These are phyloP conservation scores for Mariannaea sp. DNA, from an alignment of 2,329 filamentous ascomycete species.

Conservation along the genomic window DNA sequence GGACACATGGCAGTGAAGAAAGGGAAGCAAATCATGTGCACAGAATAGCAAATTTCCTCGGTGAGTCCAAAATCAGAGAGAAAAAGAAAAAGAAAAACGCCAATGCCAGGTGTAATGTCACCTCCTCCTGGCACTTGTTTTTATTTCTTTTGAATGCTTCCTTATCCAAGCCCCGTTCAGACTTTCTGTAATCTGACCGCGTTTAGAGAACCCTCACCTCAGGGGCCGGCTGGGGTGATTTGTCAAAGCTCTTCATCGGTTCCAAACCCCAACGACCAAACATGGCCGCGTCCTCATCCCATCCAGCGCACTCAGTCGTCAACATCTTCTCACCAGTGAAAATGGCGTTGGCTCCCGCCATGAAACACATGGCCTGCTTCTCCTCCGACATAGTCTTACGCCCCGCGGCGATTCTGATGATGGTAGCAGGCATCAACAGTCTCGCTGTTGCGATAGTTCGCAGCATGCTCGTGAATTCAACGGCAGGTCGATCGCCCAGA, in stretches of 20 bases:
- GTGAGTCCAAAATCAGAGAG: too few relatives aligned
- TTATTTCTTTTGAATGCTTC: not conserved
- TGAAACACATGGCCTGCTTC: conserved; percentile 87
- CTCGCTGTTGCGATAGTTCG: conserved; percentile 84
- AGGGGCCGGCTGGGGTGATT: conserved; percentile 36
- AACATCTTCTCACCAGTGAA: conserved; percentile 97
- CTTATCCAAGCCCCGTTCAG: not conserved
- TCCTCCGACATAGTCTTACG: conserved; percentile 84
- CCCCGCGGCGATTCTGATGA: conserved; percentile 85
- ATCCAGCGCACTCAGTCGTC: conserved; percentile 88
- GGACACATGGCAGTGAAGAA: not conserved
- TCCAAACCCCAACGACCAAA: conserved; percentile 81
- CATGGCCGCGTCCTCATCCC: conserved; percentile 85
- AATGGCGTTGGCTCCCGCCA: conserved; percentile 90
- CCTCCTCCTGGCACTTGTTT: not conserved
- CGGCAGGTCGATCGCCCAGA: conserved; percentile 72
- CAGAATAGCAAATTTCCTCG: not conserved
- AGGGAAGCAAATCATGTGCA: not conserved
- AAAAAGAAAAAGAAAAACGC: not conserved
- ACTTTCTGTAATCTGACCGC: not conserved
- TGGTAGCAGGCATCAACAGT: conserved; percentile 81
- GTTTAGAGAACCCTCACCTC: conserved; percentile 35
- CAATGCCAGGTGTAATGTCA: conserved; percentile 1
- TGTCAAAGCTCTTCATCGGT: conserved; percentile 69
- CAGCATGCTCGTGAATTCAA: conserved; percentile 78